A percentile compares a stretch with the other conserved stretches of the same genome.
phyloP scores from a whole-genome alignment of 73 alveolate species.

The Paramecium bursaria region DNA sequence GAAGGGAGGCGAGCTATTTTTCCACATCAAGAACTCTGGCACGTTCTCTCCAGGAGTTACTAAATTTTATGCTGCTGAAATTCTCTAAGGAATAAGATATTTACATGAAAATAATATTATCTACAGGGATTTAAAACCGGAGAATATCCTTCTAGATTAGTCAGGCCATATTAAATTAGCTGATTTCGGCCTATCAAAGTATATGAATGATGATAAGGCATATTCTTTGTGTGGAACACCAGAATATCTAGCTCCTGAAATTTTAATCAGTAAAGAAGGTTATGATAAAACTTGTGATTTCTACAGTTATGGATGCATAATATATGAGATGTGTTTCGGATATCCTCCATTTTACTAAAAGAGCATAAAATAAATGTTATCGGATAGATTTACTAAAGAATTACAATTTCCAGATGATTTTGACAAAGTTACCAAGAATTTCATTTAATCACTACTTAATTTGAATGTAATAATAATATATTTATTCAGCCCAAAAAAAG shows the following conservation, averaged over 20 bases:
- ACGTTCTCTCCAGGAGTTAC: too few species aligned
- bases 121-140: conserved; percentile 80
- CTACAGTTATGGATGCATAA: conserved; percentile 34
- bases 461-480: too few species aligned
- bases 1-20: too few species aligned
- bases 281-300: conserved; percentile 26
- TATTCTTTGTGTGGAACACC: conserved; percentile 56
- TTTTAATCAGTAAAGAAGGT: conserved; percentile 73
- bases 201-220: conserved; percentile 7
- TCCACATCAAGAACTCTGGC: too few species aligned
- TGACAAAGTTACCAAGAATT: neutral
- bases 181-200: conserved; percentile 79
- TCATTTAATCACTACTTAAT: neutral
- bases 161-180: conserved; percentile 73
- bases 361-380: conserved; percentile 3
- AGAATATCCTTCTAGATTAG: conserved; percentile 71
- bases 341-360: conserved; percentile 47
- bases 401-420: conserved; percentile 8
- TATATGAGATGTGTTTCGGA: conserved; percentile 49
- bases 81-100: too few species aligned
- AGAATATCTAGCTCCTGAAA: conserved; percentile 90
- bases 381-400: conserved; percentile 1
- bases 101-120: too few species aligned
- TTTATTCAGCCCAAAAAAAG: conserved; percentile 37
- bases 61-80: too few species aligned